These are phyloP conservation scores for Ceratocystis ficicola DNA, from an alignment of 2,329 filamentous ascomycete species.

Conservation along the genomic window DNA sequence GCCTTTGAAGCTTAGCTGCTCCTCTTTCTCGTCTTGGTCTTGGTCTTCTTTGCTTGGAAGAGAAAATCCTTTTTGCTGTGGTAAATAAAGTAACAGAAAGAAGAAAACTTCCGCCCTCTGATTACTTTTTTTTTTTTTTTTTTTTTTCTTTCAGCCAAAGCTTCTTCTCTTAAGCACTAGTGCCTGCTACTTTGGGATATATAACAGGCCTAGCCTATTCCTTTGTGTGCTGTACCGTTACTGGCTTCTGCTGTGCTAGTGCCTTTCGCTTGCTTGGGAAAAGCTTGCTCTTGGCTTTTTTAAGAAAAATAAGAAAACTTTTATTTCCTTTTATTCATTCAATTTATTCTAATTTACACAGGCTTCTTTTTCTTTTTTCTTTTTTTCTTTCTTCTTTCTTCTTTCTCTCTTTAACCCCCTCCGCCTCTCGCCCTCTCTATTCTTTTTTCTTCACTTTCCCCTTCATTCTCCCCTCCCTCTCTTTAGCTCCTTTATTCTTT, in stretches of 20 bases:
- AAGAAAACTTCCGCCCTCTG: no score
- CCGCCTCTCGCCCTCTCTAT: background rate
- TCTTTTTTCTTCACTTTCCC: background rate
- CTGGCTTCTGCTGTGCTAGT: background rate
- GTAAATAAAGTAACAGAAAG: no score
- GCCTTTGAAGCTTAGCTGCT: no score
- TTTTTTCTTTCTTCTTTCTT: background rate
- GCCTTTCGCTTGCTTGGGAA: background rate
- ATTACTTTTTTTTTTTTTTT: background rate
- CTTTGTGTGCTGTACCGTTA: background rate
- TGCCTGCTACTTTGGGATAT: conserved; percentile 9
- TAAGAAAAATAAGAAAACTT: no score
- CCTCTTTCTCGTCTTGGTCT: background rate
- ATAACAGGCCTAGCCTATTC: background rate
- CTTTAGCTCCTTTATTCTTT: background rate
- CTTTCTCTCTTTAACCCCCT: background rate
- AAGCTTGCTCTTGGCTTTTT: background rate
- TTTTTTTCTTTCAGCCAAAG: conserved; percentile 2
- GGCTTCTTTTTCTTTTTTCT: background rate
- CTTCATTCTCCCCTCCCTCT: background rate
- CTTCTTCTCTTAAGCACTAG: conserved; percentile 10
- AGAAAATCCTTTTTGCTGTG: background rate
- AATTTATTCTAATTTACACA: background rate
- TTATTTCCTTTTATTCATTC: background rate
- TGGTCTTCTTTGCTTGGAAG: background rate